phyloP scores from a whole-genome alignment of 2,329 filamentous ascomycete genomes.

The Aspergillus sp. region DNA sequence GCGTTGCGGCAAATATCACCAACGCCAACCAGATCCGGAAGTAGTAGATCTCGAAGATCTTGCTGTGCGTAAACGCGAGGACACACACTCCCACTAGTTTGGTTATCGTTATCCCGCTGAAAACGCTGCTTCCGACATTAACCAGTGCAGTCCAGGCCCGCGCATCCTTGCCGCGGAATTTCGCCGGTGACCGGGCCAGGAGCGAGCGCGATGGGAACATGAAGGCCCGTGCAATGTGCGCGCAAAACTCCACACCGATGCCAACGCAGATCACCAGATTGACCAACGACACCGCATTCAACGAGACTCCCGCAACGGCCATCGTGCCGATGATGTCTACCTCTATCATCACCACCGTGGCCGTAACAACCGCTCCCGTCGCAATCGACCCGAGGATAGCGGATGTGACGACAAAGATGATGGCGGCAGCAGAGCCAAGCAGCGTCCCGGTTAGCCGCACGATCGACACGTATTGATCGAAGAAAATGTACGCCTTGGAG shows the following conservation, averaged over 20 bases:
- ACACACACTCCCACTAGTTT: constrained; percentile 89
- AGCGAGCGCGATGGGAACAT: constrained; percentile 80
- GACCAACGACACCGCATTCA: constrained; percentile 91
- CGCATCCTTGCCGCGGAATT: constrained; percentile 72
- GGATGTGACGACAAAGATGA: constrained; percentile 74
- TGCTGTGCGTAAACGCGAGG: constrained; percentile 86
- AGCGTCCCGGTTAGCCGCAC: constrained; percentile 69
- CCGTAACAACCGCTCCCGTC: constrained; percentile 72
- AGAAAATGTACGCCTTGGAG: constrained; percentile 97
- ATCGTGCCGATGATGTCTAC: constrained; percentile 92
- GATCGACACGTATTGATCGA: constrained; percentile 89
- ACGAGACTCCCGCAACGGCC: constrained; percentile 76
- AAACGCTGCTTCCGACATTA: constrained; percentile 89
- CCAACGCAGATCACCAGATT: constrained; percentile 96
- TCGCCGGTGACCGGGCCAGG: constrained; percentile 68
- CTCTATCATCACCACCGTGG: constrained; percentile 87
- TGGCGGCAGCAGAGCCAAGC: constrained; percentile 70
- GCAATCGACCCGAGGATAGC: constrained; percentile 72
- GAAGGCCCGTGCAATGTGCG: constrained; percentile 90
- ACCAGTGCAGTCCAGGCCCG: constrained; percentile 87
- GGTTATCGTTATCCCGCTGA: constrained; percentile 91
- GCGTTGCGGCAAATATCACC: constrained; percentile 77
- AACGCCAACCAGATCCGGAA: constrained; percentile 93
- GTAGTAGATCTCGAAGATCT: constrained; percentile 99
- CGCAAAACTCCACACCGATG: constrained; percentile 94